phyloP scores from a whole-genome alignment of 108 stramenopile species.

The Pseudonitzschia pungens region DNA sequence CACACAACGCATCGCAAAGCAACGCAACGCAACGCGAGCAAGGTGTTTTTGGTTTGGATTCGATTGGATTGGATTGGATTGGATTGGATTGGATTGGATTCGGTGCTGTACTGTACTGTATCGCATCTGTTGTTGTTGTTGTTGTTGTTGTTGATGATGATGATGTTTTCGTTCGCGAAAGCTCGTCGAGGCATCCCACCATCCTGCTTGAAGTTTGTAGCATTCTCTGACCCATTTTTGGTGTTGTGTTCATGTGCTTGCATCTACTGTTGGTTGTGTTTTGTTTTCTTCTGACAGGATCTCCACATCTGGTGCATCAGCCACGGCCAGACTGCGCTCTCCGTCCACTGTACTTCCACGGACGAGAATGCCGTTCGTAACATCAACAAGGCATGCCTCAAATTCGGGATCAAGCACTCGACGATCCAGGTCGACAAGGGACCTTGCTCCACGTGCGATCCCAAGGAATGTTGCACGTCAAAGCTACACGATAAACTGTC shows the following conservation, averaged over 20 bases:
- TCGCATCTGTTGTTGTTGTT: too few species aligned
- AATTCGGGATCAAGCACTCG: constrained; percentile 57
- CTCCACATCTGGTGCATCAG: constrained; percentile 90
- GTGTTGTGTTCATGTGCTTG: not conserved
- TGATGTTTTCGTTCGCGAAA: too few species aligned
- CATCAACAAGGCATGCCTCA: constrained; percentile 14
- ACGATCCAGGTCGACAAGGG: constrained; percentile 65
- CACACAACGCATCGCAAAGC: too few species aligned
- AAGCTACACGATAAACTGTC: not conserved
- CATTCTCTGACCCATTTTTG: not conserved
- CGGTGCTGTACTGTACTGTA: too few species aligned
- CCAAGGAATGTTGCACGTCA: not conserved
- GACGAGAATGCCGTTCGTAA: constrained; percentile 27
- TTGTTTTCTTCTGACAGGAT: constrained; percentile 28
- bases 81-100: too few species aligned
- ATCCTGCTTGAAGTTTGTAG: too few species aligned
- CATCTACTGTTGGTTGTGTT: not conserved
- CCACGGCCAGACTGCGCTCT: constrained; percentile 54
- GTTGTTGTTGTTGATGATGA: too few species aligned
- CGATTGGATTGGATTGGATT: too few species aligned
- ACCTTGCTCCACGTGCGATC: constrained; percentile 51
- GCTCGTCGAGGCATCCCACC: too few species aligned
- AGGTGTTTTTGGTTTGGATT: not conserved
- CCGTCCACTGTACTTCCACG: constrained; percentile 48
- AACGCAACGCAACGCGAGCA: too few species aligned